Evolutionary conservation across 2,329 filamentous ascomycete species (phyloP).

Genomic region (Microcera coccophila): DNA sequence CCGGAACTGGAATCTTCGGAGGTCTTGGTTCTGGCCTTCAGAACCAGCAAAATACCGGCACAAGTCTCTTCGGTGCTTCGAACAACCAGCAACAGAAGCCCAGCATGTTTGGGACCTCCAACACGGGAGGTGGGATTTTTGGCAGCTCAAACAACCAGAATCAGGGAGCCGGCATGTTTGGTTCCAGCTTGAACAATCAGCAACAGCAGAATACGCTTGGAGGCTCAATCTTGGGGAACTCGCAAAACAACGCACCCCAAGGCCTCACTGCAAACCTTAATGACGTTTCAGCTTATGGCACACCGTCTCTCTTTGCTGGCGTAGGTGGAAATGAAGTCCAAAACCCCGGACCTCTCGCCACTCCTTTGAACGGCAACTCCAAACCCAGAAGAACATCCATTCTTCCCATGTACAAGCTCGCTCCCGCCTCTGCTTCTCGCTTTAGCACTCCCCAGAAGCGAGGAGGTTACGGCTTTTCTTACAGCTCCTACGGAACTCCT

Average conservation of each 20-base stretch:
- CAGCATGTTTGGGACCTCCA: slow-evolving; percentile 51
- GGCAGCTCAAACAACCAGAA: slow-evolving; percentile 46
- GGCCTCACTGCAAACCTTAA: slow-evolving; percentile 73
- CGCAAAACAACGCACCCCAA: slow-evolving; percentile 53
- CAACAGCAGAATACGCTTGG: slow-evolving; percentile 39
- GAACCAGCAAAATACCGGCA: slow-evolving; percentile 34
- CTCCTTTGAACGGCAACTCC: slow-evolving; percentile 71
- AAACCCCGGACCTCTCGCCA: slow-evolving; percentile 87
- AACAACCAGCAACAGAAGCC: slow-evolving; percentile 39
- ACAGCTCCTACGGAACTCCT: slow-evolving; percentile 86
- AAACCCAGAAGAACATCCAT: slow-evolving; percentile 77
- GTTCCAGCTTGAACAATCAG: slow-evolving; percentile 41
- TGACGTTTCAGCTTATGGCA: slow-evolving; percentile 86
- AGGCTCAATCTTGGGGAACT: slow-evolving; percentile 57
- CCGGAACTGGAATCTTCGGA: slow-evolving; percentile 44
- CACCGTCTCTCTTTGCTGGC: slow-evolving; percentile 77
- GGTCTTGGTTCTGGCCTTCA: slow-evolving; percentile 35
- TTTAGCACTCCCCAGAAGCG: slow-evolving; percentile 80
- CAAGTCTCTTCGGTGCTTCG: slow-evolving; percentile 48
- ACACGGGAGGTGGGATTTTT: slow-evolving; percentile 52
- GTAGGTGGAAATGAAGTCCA: slow-evolving; percentile 58
- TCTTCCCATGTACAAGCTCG: slow-evolving; percentile 82
- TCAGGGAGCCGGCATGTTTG: slow-evolving; percentile 43
- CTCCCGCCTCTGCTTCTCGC: slow-evolving; percentile 73
- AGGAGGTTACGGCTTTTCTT: slow-evolving; percentile 88